Evolutionary conservation across 2,329 filamentous ascomycete species (phyloP), one percentile per base, ranked within the genome.

Genomic region (Exophiala sp.): DNA sequence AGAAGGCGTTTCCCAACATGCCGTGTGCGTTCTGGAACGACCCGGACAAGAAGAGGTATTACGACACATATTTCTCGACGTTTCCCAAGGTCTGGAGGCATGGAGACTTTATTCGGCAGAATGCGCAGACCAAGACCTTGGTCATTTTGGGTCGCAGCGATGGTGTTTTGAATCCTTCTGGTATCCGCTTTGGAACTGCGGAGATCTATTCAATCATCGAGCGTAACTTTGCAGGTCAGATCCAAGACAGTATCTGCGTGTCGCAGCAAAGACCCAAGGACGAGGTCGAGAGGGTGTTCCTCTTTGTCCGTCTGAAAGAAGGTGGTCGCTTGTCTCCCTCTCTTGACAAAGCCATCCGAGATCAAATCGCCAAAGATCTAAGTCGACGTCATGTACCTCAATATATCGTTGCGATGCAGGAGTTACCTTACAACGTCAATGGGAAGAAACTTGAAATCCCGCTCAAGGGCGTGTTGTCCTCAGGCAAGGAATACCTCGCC

Each of bases 111-210:
- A 84, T 88, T 63, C 78, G 80, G 21, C 72, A 87, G 8, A 83
- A 91, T 63, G 87, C 88, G 0, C 60, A 71, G 2, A 91, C 87
- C 0, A 79, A 82, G 3, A 79, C 81, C 20, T 50, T 69, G 3
- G 50, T 65, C 7, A 65, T 71, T 42, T 64, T 68, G 20, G 69
- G 69, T 11, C 63, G 67, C 11, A 59, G 78, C 4, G 89, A 94
- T 65, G 89, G 88, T 10, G 88, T 94, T 2, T 72, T 94, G 47
- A 94, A 94, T 65, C 89, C 89, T 0, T 84, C 80, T 5, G 89
- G 89, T 0, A 84, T 94, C 9, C 78, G 89, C 0, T 95, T 94
- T 64, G 89, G 89, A 0, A 87, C 83, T 3, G 84, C 87, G 0
- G 89, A 94, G 68, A 87, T 94, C 33, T 95, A 94, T 68, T 80